These are phyloP conservation scores for Cokeromyces recurvatus DNA, from an alignment of 371 early-diverging fungal species.

Conservation along the genomic window DNA sequence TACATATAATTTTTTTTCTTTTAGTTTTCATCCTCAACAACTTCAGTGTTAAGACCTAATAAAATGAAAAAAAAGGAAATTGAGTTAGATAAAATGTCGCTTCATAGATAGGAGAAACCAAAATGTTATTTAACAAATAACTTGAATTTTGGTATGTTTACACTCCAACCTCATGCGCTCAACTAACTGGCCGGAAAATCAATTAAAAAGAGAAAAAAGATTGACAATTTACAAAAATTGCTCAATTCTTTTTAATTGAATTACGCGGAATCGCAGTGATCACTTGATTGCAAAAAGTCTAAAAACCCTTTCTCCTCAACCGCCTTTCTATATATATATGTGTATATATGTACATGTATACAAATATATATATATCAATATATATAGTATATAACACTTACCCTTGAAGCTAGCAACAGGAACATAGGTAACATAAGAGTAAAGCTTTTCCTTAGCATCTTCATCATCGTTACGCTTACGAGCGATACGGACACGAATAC, in stretches of 20 bases:
- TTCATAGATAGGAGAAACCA: constrained; percentile 25
- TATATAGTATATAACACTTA: too few species aligned
- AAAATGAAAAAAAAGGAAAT: not conserved
- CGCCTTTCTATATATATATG: too few species aligned
- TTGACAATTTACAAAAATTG: not conserved
- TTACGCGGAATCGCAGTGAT: constrained; percentile 12
- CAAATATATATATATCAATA: too few species aligned
- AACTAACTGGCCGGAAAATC: constrained; percentile 18
- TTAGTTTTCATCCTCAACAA: constrained; percentile 14
- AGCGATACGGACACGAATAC: constrained; percentile 89
- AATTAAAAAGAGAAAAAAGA: not conserved
- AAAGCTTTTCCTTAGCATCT: constrained; percentile 91
- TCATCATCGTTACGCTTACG: constrained; percentile 94
- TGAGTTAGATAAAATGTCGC: constrained; percentile 4
- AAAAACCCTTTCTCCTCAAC: too few species aligned
- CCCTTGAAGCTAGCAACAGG: constrained; percentile 85
- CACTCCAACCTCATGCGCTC: constrained; percentile 27
- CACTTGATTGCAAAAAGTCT: constrained; percentile 2
- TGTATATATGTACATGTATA: too few species aligned
- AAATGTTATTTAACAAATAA: too few species aligned
- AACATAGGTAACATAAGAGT: constrained; percentile 85
- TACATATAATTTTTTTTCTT: too few species aligned
- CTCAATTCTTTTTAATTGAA: too few species aligned
- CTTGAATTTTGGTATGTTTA: constrained; percentile 15
- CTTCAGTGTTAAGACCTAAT: constrained; percentile 27